Percentiles rank a stretch among this genome's conserved stretches.
These are phyloP conservation scores for Quercus lobata DNA, from an alignment of 331 rosid genomes.

Conservation along the genomic window DNA sequence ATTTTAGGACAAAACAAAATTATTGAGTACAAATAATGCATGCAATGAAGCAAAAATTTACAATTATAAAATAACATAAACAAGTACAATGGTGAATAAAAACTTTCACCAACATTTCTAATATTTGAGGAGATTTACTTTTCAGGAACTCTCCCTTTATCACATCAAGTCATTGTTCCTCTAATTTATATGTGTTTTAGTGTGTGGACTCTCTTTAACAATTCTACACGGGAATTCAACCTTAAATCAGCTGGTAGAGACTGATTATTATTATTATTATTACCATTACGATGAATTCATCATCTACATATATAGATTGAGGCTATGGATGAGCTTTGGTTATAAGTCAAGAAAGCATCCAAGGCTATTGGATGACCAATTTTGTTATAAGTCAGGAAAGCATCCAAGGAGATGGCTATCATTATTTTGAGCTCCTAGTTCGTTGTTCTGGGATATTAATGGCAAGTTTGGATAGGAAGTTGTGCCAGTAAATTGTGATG, in stretches of 20 bases:
- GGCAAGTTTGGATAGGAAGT: constrained; percentile 40
- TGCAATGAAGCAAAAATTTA: neutral
- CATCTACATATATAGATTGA: neutral
- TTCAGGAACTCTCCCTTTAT: neutral
- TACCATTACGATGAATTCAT: too few relatives aligned
- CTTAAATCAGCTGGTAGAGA: neutral
- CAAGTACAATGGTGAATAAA: neutral
- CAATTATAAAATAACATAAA: neutral
- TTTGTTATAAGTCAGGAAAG: constrained; percentile 41
- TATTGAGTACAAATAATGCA: neutral
- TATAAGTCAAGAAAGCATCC: constrained; percentile 52
- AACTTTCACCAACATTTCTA: neutral
- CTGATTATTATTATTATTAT: neutral
- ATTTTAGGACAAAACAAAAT: neutral
- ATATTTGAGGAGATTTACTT: neutral
- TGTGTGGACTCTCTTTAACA: neutral
- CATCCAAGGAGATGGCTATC: constrained; percentile 47
- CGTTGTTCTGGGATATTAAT: constrained; percentile 28
- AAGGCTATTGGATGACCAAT: constrained; percentile 24
- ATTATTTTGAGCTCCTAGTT: constrained; percentile 27
- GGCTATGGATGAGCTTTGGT: neutral
- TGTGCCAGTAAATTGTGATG: constrained; percentile 33
- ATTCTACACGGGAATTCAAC: neutral
- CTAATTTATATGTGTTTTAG: neutral
- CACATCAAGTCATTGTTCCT: neutral